Base-by-base conservation (phyloP, 768 basidiomycete genomes). In the Hericium erinaceus region DNA sequence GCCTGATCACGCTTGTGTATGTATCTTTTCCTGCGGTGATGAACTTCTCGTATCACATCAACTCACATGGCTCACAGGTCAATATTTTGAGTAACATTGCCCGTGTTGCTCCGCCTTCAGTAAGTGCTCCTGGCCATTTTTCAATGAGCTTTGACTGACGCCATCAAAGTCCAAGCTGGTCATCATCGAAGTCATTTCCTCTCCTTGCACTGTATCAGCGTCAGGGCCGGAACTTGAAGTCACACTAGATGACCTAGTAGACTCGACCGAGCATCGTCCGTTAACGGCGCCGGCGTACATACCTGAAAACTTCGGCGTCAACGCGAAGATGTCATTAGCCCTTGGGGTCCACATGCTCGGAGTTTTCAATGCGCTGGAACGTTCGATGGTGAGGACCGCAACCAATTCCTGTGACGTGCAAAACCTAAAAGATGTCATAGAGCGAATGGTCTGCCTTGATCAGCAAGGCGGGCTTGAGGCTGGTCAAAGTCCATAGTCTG, bases 341-440 rank as follows among this genome's bases (percentile, higher is more conserved):
- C 39, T 60, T 6, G 59, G 59, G n/a, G 56, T 60, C 15, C 59
- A 60, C 50, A 57, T 60, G 59, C 57, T 60, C 50, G 59, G 56
- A 18, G 56, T 57, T 28, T 57, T 60, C 50, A 60, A 60, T 22
- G 59, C 55, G 4, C 59, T 52, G 15, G 59, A 60, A 39, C 59
- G 59, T 15, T 52, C 59, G 7, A 46, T 57, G 55, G 59, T 57
- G 49, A 40, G 59, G 9, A 33, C 28, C 56, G 24, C 11, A 8
- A 37, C 16, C 16, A n/a, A 28, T 26, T 37, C 7, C 20, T 28
- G 48, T 18, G 7, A 16, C 11, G 18, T 40, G 2, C 26, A 26
- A 10, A 26, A 37, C 11, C 13, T 51, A 20, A 40, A 10, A 20
- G 7, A 26, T 51, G 38, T 7, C 22, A 20, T 39, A 57, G 56